phyloP scores from a whole-genome alignment of 257 asterid genomes.

The Nicotiana otophora region DNA sequence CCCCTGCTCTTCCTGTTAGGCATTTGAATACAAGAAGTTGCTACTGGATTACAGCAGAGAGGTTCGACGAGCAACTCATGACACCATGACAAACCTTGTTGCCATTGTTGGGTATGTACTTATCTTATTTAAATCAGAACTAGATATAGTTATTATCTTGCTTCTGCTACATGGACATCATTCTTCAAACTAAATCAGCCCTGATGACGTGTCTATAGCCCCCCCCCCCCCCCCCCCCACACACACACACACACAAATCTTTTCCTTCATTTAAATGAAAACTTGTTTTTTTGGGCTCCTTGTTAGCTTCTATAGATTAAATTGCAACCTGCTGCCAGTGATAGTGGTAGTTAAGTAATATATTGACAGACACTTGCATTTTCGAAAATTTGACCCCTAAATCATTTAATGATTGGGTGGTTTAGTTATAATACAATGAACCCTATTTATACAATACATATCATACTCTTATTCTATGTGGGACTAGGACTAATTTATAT shows the following conservation, averaged over 20 bases:
- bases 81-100: conserved; percentile 77
- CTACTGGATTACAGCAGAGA: conserved; percentile 90
- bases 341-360: not conserved
- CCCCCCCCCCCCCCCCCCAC: not conserved
- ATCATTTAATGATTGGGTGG: not conserved
- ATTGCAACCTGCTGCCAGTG: conserved; percentile 1
- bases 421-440: not conserved
- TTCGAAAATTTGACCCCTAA: not conserved
- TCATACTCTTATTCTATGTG: no score
- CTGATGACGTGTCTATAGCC: not conserved
- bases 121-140: not conserved
- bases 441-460: no score
- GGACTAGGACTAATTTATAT: no score
- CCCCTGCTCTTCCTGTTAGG: conserved; percentile 34
- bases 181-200: not conserved
- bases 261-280: not conserved
- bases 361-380: not conserved
- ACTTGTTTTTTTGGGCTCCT: not conserved
- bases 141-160: not conserved
- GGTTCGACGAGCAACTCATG: conserved; percentile 95
- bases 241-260: no score
- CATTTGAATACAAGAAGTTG: conserved; percentile 92
- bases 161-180: conserved; percentile 3
- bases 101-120: conserved; percentile 62
- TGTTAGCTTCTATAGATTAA: conserved; percentile 6